phyloP scores from a whole-genome alignment of 306 rosid genomes.

The Cucurbita moschata region DNA sequence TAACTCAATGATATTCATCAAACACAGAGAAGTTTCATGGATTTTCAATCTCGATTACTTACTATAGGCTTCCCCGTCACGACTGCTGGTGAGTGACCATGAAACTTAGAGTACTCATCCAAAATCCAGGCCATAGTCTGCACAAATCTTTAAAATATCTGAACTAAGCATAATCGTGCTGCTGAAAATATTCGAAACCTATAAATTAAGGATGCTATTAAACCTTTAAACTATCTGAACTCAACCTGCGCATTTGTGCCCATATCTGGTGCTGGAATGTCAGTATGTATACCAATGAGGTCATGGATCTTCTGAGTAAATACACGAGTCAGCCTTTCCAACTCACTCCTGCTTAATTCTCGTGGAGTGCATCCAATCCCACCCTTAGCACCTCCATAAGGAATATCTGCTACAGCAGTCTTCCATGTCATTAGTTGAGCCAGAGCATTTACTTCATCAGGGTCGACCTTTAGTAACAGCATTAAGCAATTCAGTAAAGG shows the following conservation, averaged over 20 bases:
- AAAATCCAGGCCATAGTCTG: conserved; percentile 63
- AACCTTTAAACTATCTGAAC: conserved; percentile 4
- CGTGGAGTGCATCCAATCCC: conserved; percentile 55
- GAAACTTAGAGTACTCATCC: conserved; percentile 59
- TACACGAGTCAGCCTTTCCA: conserved; percentile 57
- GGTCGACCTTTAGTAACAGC: conserved; percentile 33
- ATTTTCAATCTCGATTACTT: conserved; percentile 7
- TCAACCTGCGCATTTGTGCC: conserved; percentile 49
- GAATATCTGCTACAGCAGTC: conserved; percentile 56
- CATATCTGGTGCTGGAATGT: conserved; percentile 63
- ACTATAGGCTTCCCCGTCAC: conserved; percentile 60
- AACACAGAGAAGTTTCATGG: not conserved
- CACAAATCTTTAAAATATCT: not conserved
- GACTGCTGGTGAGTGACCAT: conserved; percentile 53
- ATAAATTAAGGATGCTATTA: not conserved
- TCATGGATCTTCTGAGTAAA: conserved; percentile 53
- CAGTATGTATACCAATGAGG: conserved; percentile 47
- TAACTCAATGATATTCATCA: not conserved
- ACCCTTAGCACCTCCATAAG: conserved; percentile 64
- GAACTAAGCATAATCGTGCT: not conserved
- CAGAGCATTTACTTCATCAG: conserved; percentile 56
- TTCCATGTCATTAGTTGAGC: conserved; percentile 71
- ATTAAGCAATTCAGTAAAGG: not conserved
- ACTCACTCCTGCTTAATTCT: conserved; percentile 34
- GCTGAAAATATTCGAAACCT: not conserved